A percentile compares a stretch with the other conserved stretches of the same genome.
phyloP scores from a whole-genome alignment of 2,329 filamentous ascomycete genomes.

The Arthrobotrys musiformis region DNA sequence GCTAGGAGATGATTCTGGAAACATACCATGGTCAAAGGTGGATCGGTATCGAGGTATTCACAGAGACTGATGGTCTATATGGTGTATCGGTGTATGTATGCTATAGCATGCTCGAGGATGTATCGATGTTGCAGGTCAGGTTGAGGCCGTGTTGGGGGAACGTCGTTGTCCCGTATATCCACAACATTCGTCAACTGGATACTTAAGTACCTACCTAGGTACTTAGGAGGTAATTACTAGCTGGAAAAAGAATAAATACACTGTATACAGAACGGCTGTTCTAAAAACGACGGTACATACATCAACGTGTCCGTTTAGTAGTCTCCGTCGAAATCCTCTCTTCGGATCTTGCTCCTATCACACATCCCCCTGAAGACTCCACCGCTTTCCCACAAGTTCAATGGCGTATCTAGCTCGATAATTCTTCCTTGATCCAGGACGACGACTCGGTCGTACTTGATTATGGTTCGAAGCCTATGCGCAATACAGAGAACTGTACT shows the following conservation, averaged over 20 bases:
- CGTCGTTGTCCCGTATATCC: too few species aligned
- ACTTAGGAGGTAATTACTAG: too few species aligned
- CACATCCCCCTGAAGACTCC: conserved; percentile 93
- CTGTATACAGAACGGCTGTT: too few species aligned
- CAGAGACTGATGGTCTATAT: neutral
- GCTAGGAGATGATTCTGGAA: neutral
- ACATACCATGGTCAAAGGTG: too few species aligned
- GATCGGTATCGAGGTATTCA: too few species aligned
- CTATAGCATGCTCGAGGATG: too few species aligned
- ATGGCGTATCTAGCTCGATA: conserved; percentile 83
- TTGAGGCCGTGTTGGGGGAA: too few species aligned
- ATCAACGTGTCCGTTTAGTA: too few species aligned
- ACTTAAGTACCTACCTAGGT: too few species aligned
- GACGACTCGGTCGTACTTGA: conserved; percentile 93
- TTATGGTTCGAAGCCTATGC: conserved; percentile 89
- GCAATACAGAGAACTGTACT: conserved; percentile 93
- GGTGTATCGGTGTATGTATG: neutral
- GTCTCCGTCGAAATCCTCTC: conserved; percentile 64
- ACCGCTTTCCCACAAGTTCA: conserved; percentile 75
- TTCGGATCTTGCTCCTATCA: conserved; percentile 79
- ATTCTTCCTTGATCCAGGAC: conserved; percentile 94
- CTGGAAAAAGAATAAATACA: too few species aligned
- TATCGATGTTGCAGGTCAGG: too few species aligned
- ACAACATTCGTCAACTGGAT: neutral
- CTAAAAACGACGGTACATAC: too few species aligned